Percentiles rank a stretch among this genome's conserved stretches.
Evolutionary conservation across 768 basidiomycete species (phyloP).

Genomic region (Dentipellis sp.): DNA sequence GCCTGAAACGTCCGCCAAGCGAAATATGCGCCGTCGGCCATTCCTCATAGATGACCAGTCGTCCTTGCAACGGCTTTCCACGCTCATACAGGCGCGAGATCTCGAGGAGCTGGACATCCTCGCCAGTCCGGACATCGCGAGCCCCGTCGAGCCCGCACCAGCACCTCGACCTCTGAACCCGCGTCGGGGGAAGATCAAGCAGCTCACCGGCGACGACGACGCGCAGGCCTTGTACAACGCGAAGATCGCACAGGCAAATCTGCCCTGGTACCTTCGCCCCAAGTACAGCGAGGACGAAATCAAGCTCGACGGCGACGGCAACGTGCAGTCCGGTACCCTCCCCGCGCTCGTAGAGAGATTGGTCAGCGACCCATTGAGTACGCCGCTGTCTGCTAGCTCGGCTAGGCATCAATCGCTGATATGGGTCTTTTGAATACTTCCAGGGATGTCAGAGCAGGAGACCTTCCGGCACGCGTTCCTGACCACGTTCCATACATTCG

Average conservation of each 20-base stretch:
- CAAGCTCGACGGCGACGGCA: conserved; percentile 53
- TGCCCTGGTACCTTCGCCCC: conserved; percentile 56
- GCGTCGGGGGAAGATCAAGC: conserved; percentile 27
- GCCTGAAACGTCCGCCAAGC: background rate
- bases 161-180: conserved; percentile 1
- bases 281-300: conserved; percentile 50
- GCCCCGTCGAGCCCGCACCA: background rate
- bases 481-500: conserved; percentile 77
- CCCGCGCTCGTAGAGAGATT: conserved; percentile 65
- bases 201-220: conserved; percentile 33
- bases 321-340: conserved; percentile 60
- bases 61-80: conserved; percentile 6
- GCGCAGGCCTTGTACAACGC: conserved; percentile 33
- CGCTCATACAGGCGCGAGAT: conserved; percentile 4
- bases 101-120: background rate
- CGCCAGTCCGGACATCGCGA: background rate
- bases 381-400: conserved; percentile 21
- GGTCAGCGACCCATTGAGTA: conserved; percentile 51
- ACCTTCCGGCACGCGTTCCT: conserved; percentile 59
- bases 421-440: background rate
- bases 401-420: background rate
- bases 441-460: conserved; percentile 18
- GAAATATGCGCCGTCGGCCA: conserved; percentile 5
- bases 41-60: conserved; percentile 6
- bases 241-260: conserved; percentile 23